Evolutionary conservation across 768 basidiomycete species (phyloP).

Genomic region (Udeniomyces megalosporus): DNA sequence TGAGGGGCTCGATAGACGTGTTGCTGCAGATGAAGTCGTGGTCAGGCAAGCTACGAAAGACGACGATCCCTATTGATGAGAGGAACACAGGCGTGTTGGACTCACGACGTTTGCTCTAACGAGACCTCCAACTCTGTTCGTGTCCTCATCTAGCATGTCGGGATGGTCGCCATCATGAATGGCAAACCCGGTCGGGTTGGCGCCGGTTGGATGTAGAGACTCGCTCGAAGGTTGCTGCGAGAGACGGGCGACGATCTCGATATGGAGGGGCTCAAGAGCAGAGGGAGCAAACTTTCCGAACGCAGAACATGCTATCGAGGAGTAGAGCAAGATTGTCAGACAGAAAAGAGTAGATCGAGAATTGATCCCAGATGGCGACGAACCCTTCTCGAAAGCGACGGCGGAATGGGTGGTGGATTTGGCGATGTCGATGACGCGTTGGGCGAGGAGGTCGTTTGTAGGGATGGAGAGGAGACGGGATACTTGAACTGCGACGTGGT

Average conservation of each 20-base stretch:
- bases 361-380: constrained; percentile 17
- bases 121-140: constrained; percentile 59
- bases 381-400: constrained; percentile 54
- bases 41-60: not conserved
- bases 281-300: constrained; percentile 77
- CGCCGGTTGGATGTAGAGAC: not conserved
- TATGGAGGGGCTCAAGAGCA: constrained; percentile 60
- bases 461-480: constrained; percentile 60
- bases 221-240: constrained; percentile 29
- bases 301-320: constrained; percentile 41
- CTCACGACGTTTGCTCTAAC: constrained; percentile 49
- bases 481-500: constrained; percentile 52
- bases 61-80: not conserved
- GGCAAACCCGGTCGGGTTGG: constrained; percentile 10
- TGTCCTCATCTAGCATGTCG: constrained; percentile 71
- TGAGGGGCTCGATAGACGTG: constrained; percentile 69
- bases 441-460: constrained; percentile 67
- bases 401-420: constrained; percentile 41
- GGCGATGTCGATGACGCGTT: constrained; percentile 63
- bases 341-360: not conserved
- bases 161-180: constrained; percentile 40
- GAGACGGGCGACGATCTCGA: constrained; percentile 56
- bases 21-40: constrained; percentile 33
- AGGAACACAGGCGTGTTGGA: constrained; percentile 17
- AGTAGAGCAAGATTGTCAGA: not conserved